These are phyloP conservation scores for Tephrocybe sp. DNA, from an alignment of 768 basidiomycete genomes.

Conservation along the genomic window DNA sequence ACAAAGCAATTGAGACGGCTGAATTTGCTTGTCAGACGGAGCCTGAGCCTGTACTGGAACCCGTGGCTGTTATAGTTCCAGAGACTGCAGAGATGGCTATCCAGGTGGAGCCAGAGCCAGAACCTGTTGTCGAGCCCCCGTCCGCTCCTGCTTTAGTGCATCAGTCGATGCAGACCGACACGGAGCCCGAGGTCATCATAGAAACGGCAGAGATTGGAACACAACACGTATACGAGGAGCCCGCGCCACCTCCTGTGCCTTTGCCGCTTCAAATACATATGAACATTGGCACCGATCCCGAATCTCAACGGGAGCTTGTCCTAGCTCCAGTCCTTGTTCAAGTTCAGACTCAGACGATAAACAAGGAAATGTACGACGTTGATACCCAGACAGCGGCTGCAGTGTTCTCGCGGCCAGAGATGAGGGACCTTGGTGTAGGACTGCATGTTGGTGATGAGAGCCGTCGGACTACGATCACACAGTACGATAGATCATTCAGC, in stretches of 20 bases:
- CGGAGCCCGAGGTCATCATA: slow-evolving; percentile 30
- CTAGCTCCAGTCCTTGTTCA: slow-evolving; percentile 23
- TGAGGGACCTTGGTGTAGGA: slow-evolving; percentile 19
- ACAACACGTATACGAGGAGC: slow-evolving; percentile 42
- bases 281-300: slow-evolving; percentile 36
- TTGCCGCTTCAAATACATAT: slow-evolving; percentile 30
- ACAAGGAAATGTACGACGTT: slow-evolving; percentile 27
- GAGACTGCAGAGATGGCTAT: slow-evolving; percentile 39
- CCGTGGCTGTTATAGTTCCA: slow-evolving; percentile 28
- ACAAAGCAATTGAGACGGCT: slow-evolving; percentile 45
- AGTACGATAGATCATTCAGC: slow-evolving; percentile 38
- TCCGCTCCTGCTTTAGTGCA: slow-evolving; percentile 26
- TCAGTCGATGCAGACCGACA: slow-evolving; percentile 51
- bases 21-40: slow-evolving; percentile 75
- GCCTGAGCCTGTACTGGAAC: slow-evolving; percentile 28
- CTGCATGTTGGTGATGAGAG: slow-evolving; percentile 3
- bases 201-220: slow-evolving; percentile 47
- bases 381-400: slow-evolving; percentile 27
- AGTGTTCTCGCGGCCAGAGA: slow-evolving; percentile 10
- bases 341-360: slow-evolving; percentile 38
- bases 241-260: slow-evolving; percentile 26
- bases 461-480: slow-evolving; percentile 49
- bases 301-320: slow-evolving; percentile 18
- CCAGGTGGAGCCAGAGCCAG: slow-evolving; percentile 34
- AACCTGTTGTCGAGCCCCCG: slow-evolving; percentile 23